phyloP scores from a whole-genome alignment of 768 basidiomycete genomes.

The Hortiboletus flavorubellus region DNA sequence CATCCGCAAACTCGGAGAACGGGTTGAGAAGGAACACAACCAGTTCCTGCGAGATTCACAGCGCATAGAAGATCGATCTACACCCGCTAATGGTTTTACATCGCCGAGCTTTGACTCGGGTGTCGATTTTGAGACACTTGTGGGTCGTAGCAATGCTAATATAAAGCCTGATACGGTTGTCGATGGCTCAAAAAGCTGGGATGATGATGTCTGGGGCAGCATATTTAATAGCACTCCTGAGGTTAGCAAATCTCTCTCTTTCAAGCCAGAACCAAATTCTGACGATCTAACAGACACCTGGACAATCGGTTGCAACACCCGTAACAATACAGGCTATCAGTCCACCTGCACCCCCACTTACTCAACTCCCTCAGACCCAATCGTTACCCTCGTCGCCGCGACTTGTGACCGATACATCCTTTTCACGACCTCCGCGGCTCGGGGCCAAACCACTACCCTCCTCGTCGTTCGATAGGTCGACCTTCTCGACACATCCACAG shows the following conservation, averaged over 20 bases:
- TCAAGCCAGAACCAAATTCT: background rate
- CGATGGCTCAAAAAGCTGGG: conserved; percentile 53
- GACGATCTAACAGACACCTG: conserved; percentile 15
- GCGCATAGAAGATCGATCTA: conserved; percentile 77
- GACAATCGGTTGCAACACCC: conserved; percentile 13
- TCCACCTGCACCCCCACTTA: conserved; percentile 9
- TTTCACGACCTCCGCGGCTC: conserved; percentile 37
- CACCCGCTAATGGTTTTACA: conserved; percentile 41
- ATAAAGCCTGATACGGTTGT: conserved; percentile 44
- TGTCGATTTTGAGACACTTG: conserved; percentile 85
- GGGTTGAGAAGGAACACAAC: conserved; percentile 90
- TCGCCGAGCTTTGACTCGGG: conserved; percentile 40
- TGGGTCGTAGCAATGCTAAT: conserved; percentile 53
- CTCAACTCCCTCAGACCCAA: conserved; percentile 25
- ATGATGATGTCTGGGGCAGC: conserved; percentile 83
- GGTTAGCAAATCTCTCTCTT: conserved; percentile 10
- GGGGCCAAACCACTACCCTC: conserved; percentile 37
- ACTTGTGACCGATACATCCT: conserved; percentile 28
- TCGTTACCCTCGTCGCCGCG: conserved; percentile 41
- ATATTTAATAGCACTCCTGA: conserved; percentile 51
- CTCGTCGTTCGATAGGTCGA: conserved; percentile 32
- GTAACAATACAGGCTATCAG: conserved; percentile 12
- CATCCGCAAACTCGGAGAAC: conserved; percentile 70
- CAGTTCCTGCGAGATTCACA: conserved; percentile 93
- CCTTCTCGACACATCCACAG: conserved; percentile 26